Evolutionary conservation across 805 yeast species (phyloP).

Genomic region (Lachancea nothofagi): DNA sequence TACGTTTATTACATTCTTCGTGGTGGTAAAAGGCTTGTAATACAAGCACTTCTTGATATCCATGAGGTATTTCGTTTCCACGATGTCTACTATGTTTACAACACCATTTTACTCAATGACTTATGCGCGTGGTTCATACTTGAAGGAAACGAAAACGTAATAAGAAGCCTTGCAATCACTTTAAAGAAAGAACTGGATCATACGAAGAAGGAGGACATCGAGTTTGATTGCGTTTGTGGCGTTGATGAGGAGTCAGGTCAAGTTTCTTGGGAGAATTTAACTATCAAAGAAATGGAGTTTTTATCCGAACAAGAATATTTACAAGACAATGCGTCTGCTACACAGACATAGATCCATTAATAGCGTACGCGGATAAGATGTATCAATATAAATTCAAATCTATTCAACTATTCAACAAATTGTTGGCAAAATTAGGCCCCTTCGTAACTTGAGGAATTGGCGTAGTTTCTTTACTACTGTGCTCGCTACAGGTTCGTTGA

Average conservation of each 20-base stretch:
- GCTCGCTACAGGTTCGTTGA: constrained; percentile 31
- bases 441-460: constrained; percentile 7
- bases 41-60: constrained; percentile 53
- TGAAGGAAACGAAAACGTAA: constrained; percentile 50
- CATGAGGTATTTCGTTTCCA: constrained; percentile 76
- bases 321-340: constrained; percentile 12
- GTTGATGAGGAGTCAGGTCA: constrained; percentile 34
- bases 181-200: constrained; percentile 39
- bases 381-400: not conserved
- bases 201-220: constrained; percentile 42
- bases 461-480: constrained; percentile 24
- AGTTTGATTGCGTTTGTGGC: constrained; percentile 37
- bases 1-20: constrained; percentile 62
- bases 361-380: not conserved
- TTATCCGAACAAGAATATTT: constrained; percentile 47
- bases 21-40: constrained; percentile 62
- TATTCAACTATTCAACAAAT: constrained; percentile 15
- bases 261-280: constrained; percentile 40
- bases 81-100: constrained; percentile 80
- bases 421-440: constrained; percentile 25
- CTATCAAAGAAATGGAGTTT: constrained; percentile 50
- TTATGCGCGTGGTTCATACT: constrained; percentile 65
- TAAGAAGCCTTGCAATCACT: constrained; percentile 65
- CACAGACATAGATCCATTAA: not conserved
- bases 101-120: constrained; percentile 71